Base-by-base conservation (phyloP, 2,329 filamentous ascomycete species). In the Pseudogymnoascus sp. region DNA sequence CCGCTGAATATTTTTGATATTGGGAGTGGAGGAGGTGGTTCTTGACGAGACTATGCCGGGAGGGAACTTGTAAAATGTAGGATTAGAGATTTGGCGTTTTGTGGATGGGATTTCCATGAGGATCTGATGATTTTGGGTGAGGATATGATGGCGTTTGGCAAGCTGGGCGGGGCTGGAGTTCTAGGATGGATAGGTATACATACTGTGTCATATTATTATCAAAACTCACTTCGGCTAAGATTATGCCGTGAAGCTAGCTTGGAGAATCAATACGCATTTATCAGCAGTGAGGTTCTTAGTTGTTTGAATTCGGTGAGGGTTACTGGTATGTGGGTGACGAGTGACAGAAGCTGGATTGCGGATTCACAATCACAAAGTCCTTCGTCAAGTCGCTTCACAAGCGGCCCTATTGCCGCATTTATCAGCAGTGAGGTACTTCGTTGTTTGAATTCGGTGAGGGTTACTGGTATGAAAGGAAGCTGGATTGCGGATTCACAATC, bases 1-100 rank as follows among this genome's bases (percentile, higher is more conserved):
- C 69, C 69, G 3, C 39, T 69, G 15, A 69, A 68, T 63, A 64
- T 70, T 36, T 70, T 70, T 35, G 67, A 69, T 45, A 61, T 63
- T 29, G 39, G 39, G 42, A 48, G 12, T 48, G 42, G 42, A n/a
- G 42, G 42, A 1, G 42, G 42, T n/a, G 12, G 42, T 48, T 12
- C 42, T 12, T 48, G 25, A 45, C 10, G 21, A 4, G 42, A n/a
- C n/a, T 21, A n/a, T 8, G 12, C 25, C 27, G 5, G 8, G 25
- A 5, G 37, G 6, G 8, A 29, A 48, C 21, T n/a, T 48, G 42
- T 48, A 48, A 48, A 13, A 29, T 48, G 42, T n/a, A 48, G 13
- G 42, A 48, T 29, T 45, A 21, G 5, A 25, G 21, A 13, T 8
- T 4, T 48, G 42, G 42, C 42, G 42, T 48, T 48, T 48, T 48